phyloP scores from a whole-genome alignment of 495 filamentous ascomycete species.

The Choiromyces venosus region DNA sequence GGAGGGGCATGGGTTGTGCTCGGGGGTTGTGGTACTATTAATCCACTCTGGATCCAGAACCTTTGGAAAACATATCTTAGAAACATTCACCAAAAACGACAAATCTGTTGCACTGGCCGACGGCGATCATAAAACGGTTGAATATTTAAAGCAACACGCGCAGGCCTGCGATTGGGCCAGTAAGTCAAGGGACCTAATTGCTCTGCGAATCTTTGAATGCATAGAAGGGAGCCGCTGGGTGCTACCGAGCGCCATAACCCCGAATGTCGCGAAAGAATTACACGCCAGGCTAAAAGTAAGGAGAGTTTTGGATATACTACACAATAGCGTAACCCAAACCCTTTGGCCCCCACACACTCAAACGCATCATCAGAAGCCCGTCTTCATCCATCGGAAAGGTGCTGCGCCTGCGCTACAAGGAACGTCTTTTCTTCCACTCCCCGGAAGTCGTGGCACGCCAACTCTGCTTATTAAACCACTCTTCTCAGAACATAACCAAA shows the following conservation, averaged over 20 bases:
- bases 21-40: conserved; percentile 44
- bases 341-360: conserved; percentile 41
- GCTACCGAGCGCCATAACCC: conserved; percentile 6
- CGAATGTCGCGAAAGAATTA: conserved; percentile 9
- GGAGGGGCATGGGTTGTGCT: conserved; percentile 1
- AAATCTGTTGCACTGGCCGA: conserved; percentile 20
- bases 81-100: conserved; percentile 30
- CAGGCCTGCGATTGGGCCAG: conserved; percentile 44
- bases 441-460: conserved; percentile 44
- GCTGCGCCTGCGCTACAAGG: conserved; percentile 40
- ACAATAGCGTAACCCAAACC: conserved; percentile 43
- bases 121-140: conserved; percentile 15
- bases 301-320: conserved; percentile 45
- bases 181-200: conserved; percentile 44
- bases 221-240: conserved; percentile 42
- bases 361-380: background rate
- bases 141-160: conserved; percentile 43
- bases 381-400: conserved; percentile 47
- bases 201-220: conserved; percentile 43
- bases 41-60: conserved; percentile 46
- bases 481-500: conserved; percentile 26
- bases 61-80: conserved; percentile 45
- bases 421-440: conserved; percentile 42
- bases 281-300: conserved; percentile 33
- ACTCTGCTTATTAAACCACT: conserved; percentile 43